Conservation (phyloP, 805 yeast genomes). For the Starmerella vaccinii region DNA sequence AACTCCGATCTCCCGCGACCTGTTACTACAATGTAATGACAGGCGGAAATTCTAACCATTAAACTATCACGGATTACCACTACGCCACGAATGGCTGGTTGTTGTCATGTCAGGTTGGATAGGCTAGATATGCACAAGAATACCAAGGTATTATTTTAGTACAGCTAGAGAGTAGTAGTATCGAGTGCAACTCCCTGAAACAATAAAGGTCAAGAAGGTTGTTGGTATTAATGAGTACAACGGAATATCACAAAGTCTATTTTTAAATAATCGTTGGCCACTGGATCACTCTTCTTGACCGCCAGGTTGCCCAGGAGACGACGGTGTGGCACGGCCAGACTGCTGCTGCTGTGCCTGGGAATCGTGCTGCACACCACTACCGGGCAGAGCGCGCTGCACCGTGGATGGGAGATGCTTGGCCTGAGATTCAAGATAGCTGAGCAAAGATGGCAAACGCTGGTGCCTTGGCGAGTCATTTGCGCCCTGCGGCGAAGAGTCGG, state of each 20-base stretch:
- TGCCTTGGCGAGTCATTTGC: background rate
- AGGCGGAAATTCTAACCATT: slow-evolving; percentile 26
- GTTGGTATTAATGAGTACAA: no score
- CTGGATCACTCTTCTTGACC: background rate
- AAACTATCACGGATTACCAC: slow-evolving; percentile 21
- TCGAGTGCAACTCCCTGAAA: no score
- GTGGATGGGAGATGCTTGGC: background rate
- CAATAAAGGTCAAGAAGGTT: no score
- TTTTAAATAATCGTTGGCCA: background rate
- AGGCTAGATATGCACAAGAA: no score
- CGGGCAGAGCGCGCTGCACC: background rate
- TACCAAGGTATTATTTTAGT: no score
- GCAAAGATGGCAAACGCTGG: background rate
- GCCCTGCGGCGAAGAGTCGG: background rate
- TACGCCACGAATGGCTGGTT: background rate
- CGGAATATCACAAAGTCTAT: background rate
- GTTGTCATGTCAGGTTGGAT: background rate
- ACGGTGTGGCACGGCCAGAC: no score
- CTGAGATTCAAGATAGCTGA: background rate
- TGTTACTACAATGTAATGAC: slow-evolving; percentile 15
- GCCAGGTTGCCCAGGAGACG: background rate
- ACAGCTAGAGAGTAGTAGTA: no score
- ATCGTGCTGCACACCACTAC: background rate
- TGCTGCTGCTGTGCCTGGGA: background rate
- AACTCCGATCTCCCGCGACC: slow-evolving; percentile 26